Evolutionary conservation across 2,329 filamentous ascomycete genomes (phyloP).

Genomic region (Pestalotiopsis sp.): DNA sequence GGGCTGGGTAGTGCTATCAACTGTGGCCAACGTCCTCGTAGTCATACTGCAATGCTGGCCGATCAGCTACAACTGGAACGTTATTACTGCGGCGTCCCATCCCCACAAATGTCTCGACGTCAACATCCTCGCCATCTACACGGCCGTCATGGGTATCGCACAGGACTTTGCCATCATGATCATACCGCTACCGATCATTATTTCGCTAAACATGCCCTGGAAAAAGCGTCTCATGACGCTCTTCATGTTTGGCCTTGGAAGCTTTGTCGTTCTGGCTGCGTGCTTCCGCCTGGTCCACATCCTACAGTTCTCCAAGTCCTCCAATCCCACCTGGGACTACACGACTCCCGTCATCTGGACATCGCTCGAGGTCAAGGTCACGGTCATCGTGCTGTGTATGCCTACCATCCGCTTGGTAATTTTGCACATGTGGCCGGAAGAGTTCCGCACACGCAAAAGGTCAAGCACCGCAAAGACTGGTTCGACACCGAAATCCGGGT

Average conservation of each 20-base stretch:
- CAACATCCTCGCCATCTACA: slow-evolving; percentile 10
- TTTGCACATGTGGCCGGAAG: slow-evolving; percentile 3
- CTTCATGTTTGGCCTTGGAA: slow-evolving; percentile 18
- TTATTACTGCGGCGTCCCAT: slow-evolving; percentile 13
- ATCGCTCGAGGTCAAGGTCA: slow-evolving; percentile 13
- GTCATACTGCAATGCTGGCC: slow-evolving; percentile 17
- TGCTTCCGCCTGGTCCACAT: slow-evolving; percentile 15
- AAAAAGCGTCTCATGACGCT: slow-evolving; percentile 13
- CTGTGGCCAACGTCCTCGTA: slow-evolving; percentile 13
- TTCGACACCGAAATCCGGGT: background rate
- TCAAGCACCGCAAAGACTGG: background rate
- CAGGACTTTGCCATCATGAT: slow-evolving; percentile 17
- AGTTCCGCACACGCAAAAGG: background rate
- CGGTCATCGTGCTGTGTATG: slow-evolving; percentile 7
- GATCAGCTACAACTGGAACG: slow-evolving; percentile 15
- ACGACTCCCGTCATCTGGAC: slow-evolving; percentile 16
- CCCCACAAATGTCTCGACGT: slow-evolving; percentile 13
- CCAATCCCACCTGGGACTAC: slow-evolving; percentile 16
- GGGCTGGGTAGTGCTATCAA: slow-evolving; percentile 11
- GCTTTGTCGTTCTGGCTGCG: slow-evolving; percentile 13
- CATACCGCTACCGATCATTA: slow-evolving; percentile 16
- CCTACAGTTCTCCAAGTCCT: slow-evolving; percentile 11
- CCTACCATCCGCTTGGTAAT: slow-evolving; percentile 7
- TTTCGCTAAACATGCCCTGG: slow-evolving; percentile 12
- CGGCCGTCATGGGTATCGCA: slow-evolving; percentile 12